A percentile compares a stretch with the other conserved stretches of the same genome.
These are phyloP conservation scores for Syzygium jambos DNA, from an alignment of 345 rosid species.

Conservation along the genomic window DNA sequence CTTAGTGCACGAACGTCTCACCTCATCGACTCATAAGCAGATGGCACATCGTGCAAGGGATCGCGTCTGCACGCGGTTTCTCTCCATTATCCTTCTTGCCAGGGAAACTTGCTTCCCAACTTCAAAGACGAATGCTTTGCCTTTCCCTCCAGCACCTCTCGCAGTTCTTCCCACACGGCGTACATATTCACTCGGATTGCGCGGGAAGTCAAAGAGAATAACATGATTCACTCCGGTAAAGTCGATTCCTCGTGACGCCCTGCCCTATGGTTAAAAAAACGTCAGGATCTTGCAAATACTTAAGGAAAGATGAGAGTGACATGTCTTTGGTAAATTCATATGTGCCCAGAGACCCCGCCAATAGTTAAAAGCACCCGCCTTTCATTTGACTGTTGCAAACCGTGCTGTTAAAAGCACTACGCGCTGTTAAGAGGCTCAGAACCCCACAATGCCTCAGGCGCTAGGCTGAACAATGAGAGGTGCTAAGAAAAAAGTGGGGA, in stretches of 20 bases:
- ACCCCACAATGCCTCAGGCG: neutral
- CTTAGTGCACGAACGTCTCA: neutral
- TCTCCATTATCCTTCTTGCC: conserved; percentile 54
- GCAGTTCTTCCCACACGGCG: conserved; percentile 94
- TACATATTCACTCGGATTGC: conserved; percentile 90
- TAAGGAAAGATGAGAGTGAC: neutral
- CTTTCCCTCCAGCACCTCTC: conserved; percentile 78
- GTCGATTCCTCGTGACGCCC: conserved; percentile 83
- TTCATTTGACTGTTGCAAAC: neutral
- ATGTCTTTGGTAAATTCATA: neutral
- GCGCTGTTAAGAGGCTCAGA: neutral
- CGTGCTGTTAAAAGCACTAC: neutral
- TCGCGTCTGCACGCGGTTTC: conserved; percentile 77
- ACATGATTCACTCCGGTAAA: conserved; percentile 76
- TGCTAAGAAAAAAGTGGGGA: neutral
- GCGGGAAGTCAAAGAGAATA: conserved; percentile 74
- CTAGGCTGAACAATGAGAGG: neutral
- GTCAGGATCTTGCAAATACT: neutral
- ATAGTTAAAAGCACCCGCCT: neutral
- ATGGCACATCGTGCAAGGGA: conserved; percentile 82
- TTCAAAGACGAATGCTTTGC: conserved; percentile 73
- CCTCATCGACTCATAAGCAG: conserved; percentile 37
- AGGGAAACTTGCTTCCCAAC: conserved; percentile 85
- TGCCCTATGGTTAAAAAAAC: conserved; percentile 20
- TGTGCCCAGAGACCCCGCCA: neutral